phyloP scores from a whole-genome alignment of 257 asterid genomes.

The Petrea volubilis region DNA sequence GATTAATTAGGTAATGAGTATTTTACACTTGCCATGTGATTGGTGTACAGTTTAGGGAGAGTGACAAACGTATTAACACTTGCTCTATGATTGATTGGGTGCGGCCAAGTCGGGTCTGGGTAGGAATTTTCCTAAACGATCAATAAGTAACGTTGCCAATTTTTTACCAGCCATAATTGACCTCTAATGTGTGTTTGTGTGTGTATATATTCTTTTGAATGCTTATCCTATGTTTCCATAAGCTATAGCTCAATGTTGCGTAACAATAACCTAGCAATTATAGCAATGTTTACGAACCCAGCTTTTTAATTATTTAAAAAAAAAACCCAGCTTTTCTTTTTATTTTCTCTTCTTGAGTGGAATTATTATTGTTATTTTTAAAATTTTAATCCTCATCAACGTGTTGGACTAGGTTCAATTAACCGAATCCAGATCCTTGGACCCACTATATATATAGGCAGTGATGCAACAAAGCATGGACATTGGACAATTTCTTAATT shows the following conservation, averaged over 20 bases:
- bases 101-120: too few relatives aligned
- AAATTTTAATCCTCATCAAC: background rate
- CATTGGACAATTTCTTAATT: background rate
- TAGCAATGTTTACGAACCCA: background rate
- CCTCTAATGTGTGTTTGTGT: too few relatives aligned
- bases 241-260: background rate
- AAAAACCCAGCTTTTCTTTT: background rate
- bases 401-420: background rate
- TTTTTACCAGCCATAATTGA: too few relatives aligned
- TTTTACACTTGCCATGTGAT: too few relatives aligned
- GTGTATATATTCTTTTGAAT: background rate
- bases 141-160: too few relatives aligned
- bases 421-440: background rate
- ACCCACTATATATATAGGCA: background rate
- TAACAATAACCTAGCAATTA: background rate
- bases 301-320: background rate
- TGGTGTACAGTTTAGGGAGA: too few relatives aligned
- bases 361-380: background rate
- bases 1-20: too few relatives aligned
- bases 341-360: too few relatives aligned
- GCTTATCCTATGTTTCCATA: background rate
- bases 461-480: slow-evolving; percentile 22
- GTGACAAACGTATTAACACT: too few relatives aligned
- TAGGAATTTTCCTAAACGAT: too few relatives aligned
- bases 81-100: too few relatives aligned